These are phyloP conservation scores for cucumber (Cucumis sativus) DNA, from an alignment of 306 rosid species.

Conservation along the genomic window DNA sequence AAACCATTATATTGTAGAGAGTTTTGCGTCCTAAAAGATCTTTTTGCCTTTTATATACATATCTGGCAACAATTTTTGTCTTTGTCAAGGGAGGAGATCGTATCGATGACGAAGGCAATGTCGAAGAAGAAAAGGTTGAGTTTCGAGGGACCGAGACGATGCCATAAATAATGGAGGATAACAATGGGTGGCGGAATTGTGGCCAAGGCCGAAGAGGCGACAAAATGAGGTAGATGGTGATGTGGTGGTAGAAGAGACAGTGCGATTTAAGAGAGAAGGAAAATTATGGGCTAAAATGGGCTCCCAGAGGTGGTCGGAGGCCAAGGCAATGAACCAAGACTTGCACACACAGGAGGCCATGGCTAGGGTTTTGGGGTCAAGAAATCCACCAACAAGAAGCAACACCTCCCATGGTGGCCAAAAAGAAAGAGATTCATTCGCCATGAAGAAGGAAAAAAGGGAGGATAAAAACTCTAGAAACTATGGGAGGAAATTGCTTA, in stretches of 20 bases:
- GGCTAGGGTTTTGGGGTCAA: constrained; percentile 53
- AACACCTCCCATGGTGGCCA: constrained; percentile 40
- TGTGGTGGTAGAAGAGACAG: background rate
- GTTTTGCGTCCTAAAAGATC: too few relatives aligned
- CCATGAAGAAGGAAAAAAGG: background rate
- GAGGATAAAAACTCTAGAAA: too few relatives aligned
- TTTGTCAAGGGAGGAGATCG: constrained; percentile 1
- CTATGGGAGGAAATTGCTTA: too few relatives aligned
- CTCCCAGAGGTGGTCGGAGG: constrained; percentile 49
- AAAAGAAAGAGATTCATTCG: background rate
- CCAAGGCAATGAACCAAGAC: constrained; percentile 40
- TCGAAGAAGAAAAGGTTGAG: constrained; percentile 26
- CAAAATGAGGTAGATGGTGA: constrained; percentile 12
- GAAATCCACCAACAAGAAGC: constrained; percentile 29
- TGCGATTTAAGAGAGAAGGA: constrained; percentile 31
- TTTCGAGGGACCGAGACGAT: constrained; percentile 9
- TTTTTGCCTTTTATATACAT: too few relatives aligned
- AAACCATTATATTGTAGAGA: too few relatives aligned
- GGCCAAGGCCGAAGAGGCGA: constrained; percentile 33
- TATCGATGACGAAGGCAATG: constrained; percentile 27
- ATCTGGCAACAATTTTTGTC: too few relatives aligned
- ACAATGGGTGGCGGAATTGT: background rate
- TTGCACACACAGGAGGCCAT: constrained; percentile 46
- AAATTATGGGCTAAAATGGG: constrained; percentile 32
- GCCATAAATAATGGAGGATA: background rate